Conservation (phyloP, 2,329 filamentous ascomycete species). For the Monilinia fructigena region DNA sequence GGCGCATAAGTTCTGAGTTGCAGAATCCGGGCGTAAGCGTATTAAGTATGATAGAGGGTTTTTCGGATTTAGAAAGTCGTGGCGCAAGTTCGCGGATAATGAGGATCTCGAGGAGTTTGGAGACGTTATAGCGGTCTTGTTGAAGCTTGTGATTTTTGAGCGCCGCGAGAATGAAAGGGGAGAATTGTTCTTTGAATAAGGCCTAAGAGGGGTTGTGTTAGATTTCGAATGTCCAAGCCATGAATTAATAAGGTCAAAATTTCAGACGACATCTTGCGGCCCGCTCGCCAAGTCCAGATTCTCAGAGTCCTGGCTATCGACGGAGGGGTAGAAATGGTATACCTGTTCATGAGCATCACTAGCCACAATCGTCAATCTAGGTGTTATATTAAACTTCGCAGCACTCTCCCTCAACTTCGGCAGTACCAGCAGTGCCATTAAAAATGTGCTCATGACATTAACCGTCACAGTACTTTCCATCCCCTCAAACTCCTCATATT, state of each 20-base stretch:
- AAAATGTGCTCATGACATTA: constrained; percentile 39
- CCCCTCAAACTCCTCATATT: constrained; percentile 32
- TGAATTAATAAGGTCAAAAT: background rate
- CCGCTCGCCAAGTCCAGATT: background rate
- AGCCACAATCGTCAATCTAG: constrained; percentile 34
- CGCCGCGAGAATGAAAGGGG: constrained; percentile 29
- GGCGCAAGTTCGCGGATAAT: constrained; percentile 38
- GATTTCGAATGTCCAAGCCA: too few relatives aligned
- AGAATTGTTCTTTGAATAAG: constrained; percentile 33
- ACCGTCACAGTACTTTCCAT: constrained; percentile 37
- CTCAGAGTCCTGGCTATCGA: background rate
- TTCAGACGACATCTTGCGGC: background rate
- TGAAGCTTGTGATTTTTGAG: constrained; percentile 32
- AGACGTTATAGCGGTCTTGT: constrained; percentile 40
- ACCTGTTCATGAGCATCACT: constrained; percentile 37
- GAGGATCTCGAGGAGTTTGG: constrained; percentile 42
- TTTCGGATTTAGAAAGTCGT: constrained; percentile 32
- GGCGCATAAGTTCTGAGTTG: constrained; percentile 38
- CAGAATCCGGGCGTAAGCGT: constrained; percentile 41
- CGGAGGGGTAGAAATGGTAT: background rate
- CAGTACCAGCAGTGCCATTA: constrained; percentile 38
- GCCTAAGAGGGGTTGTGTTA: constrained; percentile 28
- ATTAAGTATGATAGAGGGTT: constrained; percentile 40
- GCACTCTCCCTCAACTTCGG: constrained; percentile 35
- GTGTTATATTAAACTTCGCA: constrained; percentile 28